Base-by-base conservation (phyloP, 2,329 filamentous ascomycete genomes). In the Mollisia scopiformis region DNA sequence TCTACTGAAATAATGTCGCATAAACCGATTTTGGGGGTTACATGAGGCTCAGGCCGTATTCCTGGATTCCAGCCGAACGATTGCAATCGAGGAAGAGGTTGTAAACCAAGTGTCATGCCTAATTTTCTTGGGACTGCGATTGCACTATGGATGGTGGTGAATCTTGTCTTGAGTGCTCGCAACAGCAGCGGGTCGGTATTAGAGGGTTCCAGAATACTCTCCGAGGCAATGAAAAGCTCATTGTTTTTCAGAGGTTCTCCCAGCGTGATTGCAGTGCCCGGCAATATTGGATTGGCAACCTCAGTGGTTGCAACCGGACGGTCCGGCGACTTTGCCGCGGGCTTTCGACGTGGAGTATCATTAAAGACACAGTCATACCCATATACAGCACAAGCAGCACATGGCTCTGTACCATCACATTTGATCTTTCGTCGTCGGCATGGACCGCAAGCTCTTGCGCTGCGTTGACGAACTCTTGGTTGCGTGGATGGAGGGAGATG, bases 11-110 rank as follows among this genome's bases (percentile, higher is more conserved):
- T 62, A 5, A 69, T 62, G 5, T 68, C 53, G 6, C 63, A 62
- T 25, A 76, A 53, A 33, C 65, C 61, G 19, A 61, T 65, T 6
- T 61, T 59, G 7, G 65, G 66, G 0, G 55, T 43, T 52, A 61
- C 64, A 6, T 66, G 63, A n/a, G 67, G 62, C 43, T 76, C 75
- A 19, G 62, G 53, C 25, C 75, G 66, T 21, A 70, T 66, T 0
- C 74, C 73, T 10, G 69, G 55, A 57, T 77, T 74, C 62, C 74
- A 76, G 14, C 68, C 75, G 62, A 74, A 77, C 1, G 74, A 75
- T 57, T 77, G 75, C 16, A 77, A 59, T 23, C 73, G 68, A 6
- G 74, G 74, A n/a, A 73, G 73, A 10, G 71, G 71, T 1, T 66
- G 47, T 8, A 74, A 68, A 49, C 73, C 70, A 37, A 77, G 54